Evolutionary conservation across 2,329 filamentous ascomycete species (phyloP).

Genomic region (Sarocladium strictum): DNA sequence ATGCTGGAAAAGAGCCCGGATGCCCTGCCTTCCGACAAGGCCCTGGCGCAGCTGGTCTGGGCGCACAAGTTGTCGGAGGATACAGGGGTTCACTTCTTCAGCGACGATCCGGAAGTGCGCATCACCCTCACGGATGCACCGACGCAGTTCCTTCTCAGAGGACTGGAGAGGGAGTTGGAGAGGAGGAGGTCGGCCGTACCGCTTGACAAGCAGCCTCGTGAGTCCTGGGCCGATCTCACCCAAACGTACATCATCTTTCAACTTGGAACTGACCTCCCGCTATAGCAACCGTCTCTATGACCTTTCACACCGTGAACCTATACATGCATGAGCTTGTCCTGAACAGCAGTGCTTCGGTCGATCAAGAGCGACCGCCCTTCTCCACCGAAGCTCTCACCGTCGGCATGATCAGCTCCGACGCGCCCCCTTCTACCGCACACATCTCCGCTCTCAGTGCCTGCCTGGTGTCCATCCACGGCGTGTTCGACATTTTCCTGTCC

Average conservation of each 20-base stretch:
- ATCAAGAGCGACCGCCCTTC: constrained; percentile 45
- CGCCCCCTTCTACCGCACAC: constrained; percentile 42
- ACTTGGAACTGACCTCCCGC: neutral
- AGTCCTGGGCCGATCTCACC: constrained; percentile 19
- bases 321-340: constrained; percentile 74
- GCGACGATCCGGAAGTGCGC: constrained; percentile 55
- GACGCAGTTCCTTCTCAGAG: constrained; percentile 57
- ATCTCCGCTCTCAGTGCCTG: constrained; percentile 63
- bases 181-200: constrained; percentile 52
- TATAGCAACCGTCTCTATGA: constrained; percentile 55
- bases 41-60: constrained; percentile 54
- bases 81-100: constrained; percentile 57
- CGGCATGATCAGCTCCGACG: constrained; percentile 33
- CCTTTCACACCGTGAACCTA: constrained; percentile 59
- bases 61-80: constrained; percentile 62
- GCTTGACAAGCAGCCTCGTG: constrained; percentile 48
- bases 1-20: constrained; percentile 48
- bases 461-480: constrained; percentile 58
- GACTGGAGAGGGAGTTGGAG: constrained; percentile 59
- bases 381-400: constrained; percentile 39
- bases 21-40: constrained; percentile 49
- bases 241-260: neutral
- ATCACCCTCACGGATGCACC: constrained; percentile 55
- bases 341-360: constrained; percentile 53
- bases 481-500: constrained; percentile 58